Evolutionary conservation across 306 rosid species (phyloP).

Genomic region (Acacia crassicarpa): DNA sequence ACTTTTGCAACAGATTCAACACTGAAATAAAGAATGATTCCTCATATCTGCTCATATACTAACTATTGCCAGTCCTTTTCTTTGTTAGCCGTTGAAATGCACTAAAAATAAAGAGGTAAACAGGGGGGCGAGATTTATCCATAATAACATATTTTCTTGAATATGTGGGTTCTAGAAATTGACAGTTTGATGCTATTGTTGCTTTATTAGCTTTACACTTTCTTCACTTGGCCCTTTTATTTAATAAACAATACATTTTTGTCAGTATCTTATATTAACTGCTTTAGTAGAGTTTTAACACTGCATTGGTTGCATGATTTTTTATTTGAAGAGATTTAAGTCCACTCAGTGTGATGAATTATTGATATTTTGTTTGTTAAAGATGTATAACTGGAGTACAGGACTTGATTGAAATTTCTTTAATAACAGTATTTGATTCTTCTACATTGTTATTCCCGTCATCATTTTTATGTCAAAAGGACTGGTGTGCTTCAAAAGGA

Average conservation of each 20-base stretch:
- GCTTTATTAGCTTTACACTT: background rate
- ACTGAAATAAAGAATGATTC: background rate
- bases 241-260: background rate
- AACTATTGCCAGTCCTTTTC: background rate
- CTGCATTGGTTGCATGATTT: background rate
- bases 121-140: background rate
- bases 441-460: background rate
- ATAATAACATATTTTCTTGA: too few relatives aligned
- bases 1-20: background rate
- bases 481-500: conserved; percentile 88
- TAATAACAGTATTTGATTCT: background rate
- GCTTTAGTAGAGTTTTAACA: too few relatives aligned
- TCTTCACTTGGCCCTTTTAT: too few relatives aligned
- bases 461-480: conserved; percentile 25
- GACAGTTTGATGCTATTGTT: background rate
- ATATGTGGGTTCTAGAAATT: background rate
- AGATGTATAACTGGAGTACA: background rate
- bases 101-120: background rate
- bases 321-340: too few relatives aligned
- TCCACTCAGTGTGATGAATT: too few relatives aligned
- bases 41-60: background rate
- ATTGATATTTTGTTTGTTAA: background rate
- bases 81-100: background rate
- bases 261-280: background rate
- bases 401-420: background rate